phyloP scores from a whole-genome alignment of 1,139 yeast species.

The Candida mesenterica region DNA sequence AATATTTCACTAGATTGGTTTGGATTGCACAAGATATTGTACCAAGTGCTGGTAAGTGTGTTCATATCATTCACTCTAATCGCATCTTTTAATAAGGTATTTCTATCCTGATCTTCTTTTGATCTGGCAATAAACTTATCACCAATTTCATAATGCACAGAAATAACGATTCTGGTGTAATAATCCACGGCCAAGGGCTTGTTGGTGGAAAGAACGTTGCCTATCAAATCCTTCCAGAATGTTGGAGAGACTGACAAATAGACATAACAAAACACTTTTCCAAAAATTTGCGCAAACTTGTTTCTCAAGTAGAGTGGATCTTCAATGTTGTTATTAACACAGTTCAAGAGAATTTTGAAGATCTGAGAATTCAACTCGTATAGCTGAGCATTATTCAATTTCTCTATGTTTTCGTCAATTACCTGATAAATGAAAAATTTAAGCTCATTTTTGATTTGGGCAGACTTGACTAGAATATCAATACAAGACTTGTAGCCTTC shows the following conservation, averaged over 20 bases:
- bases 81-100: conserved; percentile 72
- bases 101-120: conserved; percentile 60
- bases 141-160: conserved; percentile 89
- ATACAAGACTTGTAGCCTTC: conserved; percentile 82
- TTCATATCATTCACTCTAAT: conserved; percentile 77
- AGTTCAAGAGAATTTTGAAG: conserved; percentile 36
- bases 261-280: conserved; percentile 64
- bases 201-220: conserved; percentile 26
- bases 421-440: conserved; percentile 84
- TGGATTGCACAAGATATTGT: conserved; percentile 45
- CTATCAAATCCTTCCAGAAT: conserved; percentile 66
- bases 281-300: conserved; percentile 74
- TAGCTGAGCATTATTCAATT: conserved; percentile 44
- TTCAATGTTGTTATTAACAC: conserved; percentile 28
- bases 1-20: conserved; percentile 46
- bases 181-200: conserved; percentile 66
- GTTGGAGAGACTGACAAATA: conserved; percentile 64
- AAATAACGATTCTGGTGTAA: conserved; percentile 68
- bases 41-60: conserved; percentile 68
- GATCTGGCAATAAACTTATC: conserved; percentile 81
- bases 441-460: conserved; percentile 46
- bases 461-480: conserved; percentile 47
- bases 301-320: conserved; percentile 71
- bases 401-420: conserved; percentile 60
- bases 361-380: conserved; percentile 40